Base-by-base conservation (phyloP, 2,329 filamentous ascomycete species). In the Cercospora sojina region DNA sequence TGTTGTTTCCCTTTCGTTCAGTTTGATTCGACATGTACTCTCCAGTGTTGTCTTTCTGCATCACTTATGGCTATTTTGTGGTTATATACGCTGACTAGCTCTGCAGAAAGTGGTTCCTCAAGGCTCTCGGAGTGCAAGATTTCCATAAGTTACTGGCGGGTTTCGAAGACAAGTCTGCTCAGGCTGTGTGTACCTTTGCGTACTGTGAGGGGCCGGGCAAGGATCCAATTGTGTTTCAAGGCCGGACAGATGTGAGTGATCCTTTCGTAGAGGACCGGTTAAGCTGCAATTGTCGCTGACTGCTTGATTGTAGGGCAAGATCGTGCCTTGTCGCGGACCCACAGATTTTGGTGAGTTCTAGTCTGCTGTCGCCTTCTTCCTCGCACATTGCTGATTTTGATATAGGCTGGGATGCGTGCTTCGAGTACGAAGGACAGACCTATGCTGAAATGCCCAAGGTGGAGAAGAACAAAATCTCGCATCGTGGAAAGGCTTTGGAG, bases 181-280 rank as follows among this genome's bases (percentile, higher is more conserved):
- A 96, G 80, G 94, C 95, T 18, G 91, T 99, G 55, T 97, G 94
- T 81, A 99, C 95, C 0, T 99, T 99, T 80, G 95, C 89, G 25
- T 97, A 96, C 80, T 95, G 88, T 63, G 86, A 89, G 70, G 95
- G 94, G 0, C 95, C 93, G 4, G 93, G 91, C 2, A 84, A 91
- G 62, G 88, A 96, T 75, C 90, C 92, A 1, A 84, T 96, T 29
- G 83, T 98, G 16, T 99, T 99, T 80, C 93, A 99, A 80, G 95
- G 95, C 8, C 85, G 92, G 67, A 97, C 93, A 12, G 85, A 91
- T 73, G 91, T 92, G 80, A 77, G 84, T 78, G 32, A 9, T 32
- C n/a, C 49, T 38, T n/a, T 23, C 55, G 38, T 56, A 29, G 32
- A n/a, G 10, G 12, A 18, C 57, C 12, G 32, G 13, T 3, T 31